A percentile compares a stretch with the other conserved stretches of the same genome.
Evolutionary conservation across 2,329 filamentous ascomycete genomes (phyloP).

Genomic region (Apiospora sp.): DNA sequence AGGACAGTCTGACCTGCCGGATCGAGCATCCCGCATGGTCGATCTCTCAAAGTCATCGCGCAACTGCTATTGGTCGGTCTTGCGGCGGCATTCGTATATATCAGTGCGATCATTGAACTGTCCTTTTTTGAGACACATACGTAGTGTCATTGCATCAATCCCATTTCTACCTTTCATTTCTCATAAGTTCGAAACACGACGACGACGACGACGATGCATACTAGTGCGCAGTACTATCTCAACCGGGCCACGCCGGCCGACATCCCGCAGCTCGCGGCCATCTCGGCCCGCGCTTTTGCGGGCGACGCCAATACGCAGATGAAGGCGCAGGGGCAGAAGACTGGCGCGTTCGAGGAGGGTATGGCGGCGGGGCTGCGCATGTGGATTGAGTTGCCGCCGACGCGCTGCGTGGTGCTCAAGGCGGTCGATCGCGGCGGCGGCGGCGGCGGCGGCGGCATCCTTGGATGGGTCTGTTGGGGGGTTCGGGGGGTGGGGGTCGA

Average conservation of each 20-base stretch:
- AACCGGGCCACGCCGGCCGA: conserved; percentile 38
- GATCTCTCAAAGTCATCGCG: not conserved
- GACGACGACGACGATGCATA: not conserved
- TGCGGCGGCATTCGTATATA: not conserved
- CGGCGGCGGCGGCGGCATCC: conserved; percentile 28
- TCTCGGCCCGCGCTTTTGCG: conserved; percentile 44
- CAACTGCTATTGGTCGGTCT: not conserved
- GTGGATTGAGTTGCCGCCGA: conserved; percentile 36
- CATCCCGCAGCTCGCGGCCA: conserved; percentile 40
- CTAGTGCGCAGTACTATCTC: conserved; percentile 32
- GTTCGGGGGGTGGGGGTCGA: conserved; percentile 37
- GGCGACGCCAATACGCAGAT: conserved; percentile 44
- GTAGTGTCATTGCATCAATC: not conserved
- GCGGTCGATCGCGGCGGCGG: conserved; percentile 42
- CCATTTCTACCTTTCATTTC: not conserved
- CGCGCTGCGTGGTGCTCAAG: conserved; percentile 41
- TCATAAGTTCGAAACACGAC: not conserved
- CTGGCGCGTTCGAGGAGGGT: conserved; percentile 39
- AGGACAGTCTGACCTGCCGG: not conserved
- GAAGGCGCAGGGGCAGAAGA: conserved; percentile 41
- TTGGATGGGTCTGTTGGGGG: conserved; percentile 47
- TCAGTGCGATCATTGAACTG: not conserved
- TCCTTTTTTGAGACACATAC: not conserved
- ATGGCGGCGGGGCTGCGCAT: conserved; percentile 32
- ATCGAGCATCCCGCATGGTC: not conserved